These are phyloP conservation scores for Suillus occidentalis DNA, from an alignment of 768 basidiomycete genomes.

Conservation along the genomic window DNA sequence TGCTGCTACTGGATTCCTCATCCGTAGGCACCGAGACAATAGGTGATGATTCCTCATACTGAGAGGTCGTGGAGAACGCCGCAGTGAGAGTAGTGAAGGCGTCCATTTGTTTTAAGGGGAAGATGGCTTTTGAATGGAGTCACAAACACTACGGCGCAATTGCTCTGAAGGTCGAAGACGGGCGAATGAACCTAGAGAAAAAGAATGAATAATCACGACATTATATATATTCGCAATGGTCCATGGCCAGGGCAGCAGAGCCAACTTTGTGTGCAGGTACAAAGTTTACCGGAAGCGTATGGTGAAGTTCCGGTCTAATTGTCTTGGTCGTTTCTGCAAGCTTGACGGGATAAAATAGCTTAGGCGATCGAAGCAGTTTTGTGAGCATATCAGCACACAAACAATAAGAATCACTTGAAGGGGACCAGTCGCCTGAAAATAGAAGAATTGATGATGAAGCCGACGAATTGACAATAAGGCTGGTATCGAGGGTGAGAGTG, in stretches of 20 bases:
- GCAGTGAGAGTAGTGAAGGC: conserved; percentile 8
- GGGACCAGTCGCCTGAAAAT: background rate
- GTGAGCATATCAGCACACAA: background rate
- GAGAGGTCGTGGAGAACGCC: conserved; percentile 2
- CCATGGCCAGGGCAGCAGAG: background rate
- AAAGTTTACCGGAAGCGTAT: conserved; percentile 2
- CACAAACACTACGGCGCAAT: background rate
- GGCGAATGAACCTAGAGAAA: conserved; percentile 1
- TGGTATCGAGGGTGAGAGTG: background rate
- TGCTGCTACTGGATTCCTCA: conserved; percentile 6
- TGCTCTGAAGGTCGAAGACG: conserved; percentile 9
- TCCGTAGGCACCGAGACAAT: conserved; percentile 7
- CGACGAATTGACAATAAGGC: conserved; percentile 1
- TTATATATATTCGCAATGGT: background rate
- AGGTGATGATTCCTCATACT: conserved; percentile 8
- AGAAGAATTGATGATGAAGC: background rate
- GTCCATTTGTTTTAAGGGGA: conserved; percentile 4
- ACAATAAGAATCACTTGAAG: conserved; percentile 5
- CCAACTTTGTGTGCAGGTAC: background rate
- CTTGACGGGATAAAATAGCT: background rate
- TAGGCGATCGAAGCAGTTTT: background rate
- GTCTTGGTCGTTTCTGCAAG: background rate
- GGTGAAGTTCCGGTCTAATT: background rate
- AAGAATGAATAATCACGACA: background rate
- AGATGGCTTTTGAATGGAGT: background rate